phyloP scores from a whole-genome alignment of 2,329 filamentous ascomycete species.

The Ophiostoma quercus region DNA sequence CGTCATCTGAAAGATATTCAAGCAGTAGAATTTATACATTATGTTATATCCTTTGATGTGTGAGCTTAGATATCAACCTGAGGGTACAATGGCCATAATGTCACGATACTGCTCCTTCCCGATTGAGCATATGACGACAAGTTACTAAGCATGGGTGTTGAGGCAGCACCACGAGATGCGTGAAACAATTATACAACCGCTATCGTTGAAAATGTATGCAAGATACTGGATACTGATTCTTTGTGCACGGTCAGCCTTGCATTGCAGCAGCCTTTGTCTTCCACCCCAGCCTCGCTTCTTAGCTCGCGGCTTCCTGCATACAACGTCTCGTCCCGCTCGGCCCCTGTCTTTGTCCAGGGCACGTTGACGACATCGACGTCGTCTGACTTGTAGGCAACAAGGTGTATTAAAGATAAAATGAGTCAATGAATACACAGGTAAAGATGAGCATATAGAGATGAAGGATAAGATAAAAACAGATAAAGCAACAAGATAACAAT shows the following conservation, averaged over 20 bases:
- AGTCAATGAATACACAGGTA: not conserved
- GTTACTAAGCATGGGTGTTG: not conserved
- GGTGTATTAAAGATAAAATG: not conserved
- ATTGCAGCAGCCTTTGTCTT: not conserved
- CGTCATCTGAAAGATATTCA: not conserved
- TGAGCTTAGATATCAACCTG: not conserved
- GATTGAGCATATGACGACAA: not conserved
- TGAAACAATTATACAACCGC: not conserved
- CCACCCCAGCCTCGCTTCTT: not conserved
- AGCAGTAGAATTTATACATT: not conserved
- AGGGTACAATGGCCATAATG: not conserved
- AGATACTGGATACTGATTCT: not conserved
- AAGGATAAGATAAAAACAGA: not conserved
- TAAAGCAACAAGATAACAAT: not conserved
- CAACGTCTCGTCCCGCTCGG: not conserved
- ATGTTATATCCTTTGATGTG: not conserved
- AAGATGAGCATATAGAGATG: not conserved
- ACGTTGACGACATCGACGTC: not conserved
- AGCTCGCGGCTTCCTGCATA: not conserved
- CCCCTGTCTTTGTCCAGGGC: not conserved
- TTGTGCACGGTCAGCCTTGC: not conserved
- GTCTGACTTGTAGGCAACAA: not conserved
- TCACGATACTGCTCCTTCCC: not conserved
- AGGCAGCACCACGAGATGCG: not conserved
- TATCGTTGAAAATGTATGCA: not conserved